A percentile compares a stretch with the other conserved stretches of the same genome.
These are phyloP conservation scores for Fremontodendron californicum DNA, from an alignment of 345 rosid species.

Conservation along the genomic window DNA sequence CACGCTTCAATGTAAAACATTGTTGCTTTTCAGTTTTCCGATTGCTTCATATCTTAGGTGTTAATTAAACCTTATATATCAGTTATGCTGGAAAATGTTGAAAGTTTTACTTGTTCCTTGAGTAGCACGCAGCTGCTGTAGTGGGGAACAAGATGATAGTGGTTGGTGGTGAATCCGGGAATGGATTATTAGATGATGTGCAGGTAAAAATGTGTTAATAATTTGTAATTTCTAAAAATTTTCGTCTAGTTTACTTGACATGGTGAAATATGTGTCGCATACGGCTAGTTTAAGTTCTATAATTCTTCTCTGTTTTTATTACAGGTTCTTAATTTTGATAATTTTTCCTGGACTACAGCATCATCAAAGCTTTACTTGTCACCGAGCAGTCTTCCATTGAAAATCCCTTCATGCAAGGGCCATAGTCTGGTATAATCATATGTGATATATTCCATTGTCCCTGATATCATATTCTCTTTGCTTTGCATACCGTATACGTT, in stretches of 20 bases:
- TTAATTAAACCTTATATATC: neutral
- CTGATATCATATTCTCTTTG: neutral
- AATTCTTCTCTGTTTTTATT: conserved; percentile 10
- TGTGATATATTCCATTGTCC: neutral
- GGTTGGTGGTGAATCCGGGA: conserved; percentile 91
- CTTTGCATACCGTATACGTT: neutral
- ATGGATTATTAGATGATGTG: conserved; percentile 83
- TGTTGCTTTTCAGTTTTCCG: neutral
- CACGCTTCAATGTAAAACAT: conserved; percentile 69
- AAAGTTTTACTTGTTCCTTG: conserved; percentile 13
- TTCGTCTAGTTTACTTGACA: neutral
- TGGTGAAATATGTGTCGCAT: neutral
- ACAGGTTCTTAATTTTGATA: conserved; percentile 80
- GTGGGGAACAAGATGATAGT: conserved; percentile 94
- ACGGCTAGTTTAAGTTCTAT: neutral
- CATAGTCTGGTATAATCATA: conserved; percentile 71
- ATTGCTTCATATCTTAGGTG: neutral
- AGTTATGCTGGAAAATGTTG: neutral
- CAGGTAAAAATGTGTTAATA: conserved; percentile 48
- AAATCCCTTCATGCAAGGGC: conserved; percentile 97
- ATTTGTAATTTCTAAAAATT: neutral
- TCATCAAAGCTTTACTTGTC: conserved; percentile 91
- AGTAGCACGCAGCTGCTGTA: conserved; percentile 87
- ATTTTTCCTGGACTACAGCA: conserved; percentile 70
- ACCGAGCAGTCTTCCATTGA: conserved; percentile 85